These are phyloP conservation scores for Aurifilum marmelostoma DNA, from an alignment of 2,329 filamentous ascomycete species.

Conservation along the genomic window DNA sequence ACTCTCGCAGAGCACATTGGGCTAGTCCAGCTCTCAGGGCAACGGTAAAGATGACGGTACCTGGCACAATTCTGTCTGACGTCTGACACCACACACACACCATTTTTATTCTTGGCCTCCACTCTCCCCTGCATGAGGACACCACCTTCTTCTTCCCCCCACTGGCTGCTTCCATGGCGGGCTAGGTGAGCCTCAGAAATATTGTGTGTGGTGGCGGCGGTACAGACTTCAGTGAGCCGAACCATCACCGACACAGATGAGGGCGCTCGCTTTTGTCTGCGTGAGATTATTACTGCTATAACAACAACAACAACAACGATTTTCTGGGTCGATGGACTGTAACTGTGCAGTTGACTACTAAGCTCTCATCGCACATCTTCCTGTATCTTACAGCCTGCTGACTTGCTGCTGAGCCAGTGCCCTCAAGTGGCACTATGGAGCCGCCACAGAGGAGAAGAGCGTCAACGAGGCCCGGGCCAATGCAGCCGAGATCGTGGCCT, in stretches of 20 bases:
- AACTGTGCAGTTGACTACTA: not conserved
- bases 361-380: not conserved
- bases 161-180: not conserved
- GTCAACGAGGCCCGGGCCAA: constrained; percentile 70
- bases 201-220: not conserved
- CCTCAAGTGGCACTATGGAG: constrained; percentile 74
- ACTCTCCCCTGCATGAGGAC: not conserved
- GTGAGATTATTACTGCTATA: not conserved
- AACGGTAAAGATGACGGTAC: not conserved
- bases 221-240: not conserved
- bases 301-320: no score
- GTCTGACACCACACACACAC: not conserved
- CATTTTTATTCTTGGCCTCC: not conserved
- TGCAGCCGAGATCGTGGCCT: constrained; percentile 80
- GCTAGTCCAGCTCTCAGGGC: not conserved
- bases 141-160: not conserved
- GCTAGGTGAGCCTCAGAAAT: not conserved
- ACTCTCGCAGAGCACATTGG: no score
- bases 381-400: constrained; percentile 12
- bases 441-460: constrained; percentile 64
- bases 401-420: constrained; percentile 52
- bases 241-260: not conserved
- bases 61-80: not conserved
- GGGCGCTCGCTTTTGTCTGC: not conserved
- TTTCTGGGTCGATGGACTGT: not conserved